Evolutionary conservation across 257 asterid species (phyloP).

Genomic region (Jasminum sambac): DNA sequence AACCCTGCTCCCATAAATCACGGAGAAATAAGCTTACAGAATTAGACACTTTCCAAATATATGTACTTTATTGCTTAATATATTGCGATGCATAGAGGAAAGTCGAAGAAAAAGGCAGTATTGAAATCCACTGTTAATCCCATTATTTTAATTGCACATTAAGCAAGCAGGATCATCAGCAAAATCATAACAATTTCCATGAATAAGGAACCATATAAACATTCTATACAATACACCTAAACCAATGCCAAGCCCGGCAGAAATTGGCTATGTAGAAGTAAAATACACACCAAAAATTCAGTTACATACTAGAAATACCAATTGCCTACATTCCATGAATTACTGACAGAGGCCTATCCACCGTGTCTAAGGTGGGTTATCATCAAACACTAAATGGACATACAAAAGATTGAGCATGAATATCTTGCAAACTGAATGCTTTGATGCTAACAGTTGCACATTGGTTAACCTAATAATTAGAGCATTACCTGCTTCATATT

Average conservation of each 20-base stretch:
- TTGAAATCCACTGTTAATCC: background rate
- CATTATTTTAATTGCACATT: background rate
- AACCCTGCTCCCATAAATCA: conserved; percentile 68
- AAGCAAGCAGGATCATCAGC: background rate
- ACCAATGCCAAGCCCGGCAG: background rate
- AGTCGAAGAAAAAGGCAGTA: background rate
- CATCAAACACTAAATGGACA: background rate
- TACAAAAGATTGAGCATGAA: background rate
- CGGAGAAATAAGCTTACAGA: conserved; percentile 14
- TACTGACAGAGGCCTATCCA: background rate
- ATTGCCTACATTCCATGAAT: background rate
- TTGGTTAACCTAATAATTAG: background rate
- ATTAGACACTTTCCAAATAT: conserved; percentile 3
- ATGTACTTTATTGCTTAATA: background rate
- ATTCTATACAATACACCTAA: background rate
- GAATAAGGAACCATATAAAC: background rate
- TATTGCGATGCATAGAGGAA: conserved; percentile 6
- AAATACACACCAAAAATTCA: background rate
- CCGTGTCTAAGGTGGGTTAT: background rate
- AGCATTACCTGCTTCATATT: background rate
- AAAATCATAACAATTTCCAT: background rate
- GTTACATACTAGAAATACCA: background rate
- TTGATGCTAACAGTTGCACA: background rate
- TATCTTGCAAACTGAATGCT: background rate
- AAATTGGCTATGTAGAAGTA: background rate